Evolutionary conservation across 73 alveolate genomes (phyloP).

Genomic region (Paramecium sexaurelia): DNA sequence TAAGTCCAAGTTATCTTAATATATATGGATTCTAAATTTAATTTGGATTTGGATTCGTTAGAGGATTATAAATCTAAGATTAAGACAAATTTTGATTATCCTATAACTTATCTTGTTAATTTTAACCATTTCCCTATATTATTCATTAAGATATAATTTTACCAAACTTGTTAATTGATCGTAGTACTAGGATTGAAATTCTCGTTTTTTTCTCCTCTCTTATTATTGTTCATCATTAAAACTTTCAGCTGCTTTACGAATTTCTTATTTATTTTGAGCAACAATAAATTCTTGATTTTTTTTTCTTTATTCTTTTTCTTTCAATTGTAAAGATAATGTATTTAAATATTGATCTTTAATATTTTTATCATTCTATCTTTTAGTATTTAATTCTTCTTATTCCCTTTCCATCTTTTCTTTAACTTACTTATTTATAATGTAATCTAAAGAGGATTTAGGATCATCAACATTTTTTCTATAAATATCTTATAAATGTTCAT

Average conservation of each 20-base stretch:
- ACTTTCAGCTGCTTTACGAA: neutral
- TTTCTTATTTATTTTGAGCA: neutral
- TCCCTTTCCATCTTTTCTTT: neutral
- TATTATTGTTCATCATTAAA: neutral
- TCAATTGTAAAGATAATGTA: neutral
- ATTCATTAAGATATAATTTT: neutral
- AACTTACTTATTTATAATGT: neutral
- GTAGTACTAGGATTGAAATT: neutral
- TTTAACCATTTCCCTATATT: neutral
- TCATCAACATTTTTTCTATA: slow-evolving; percentile 6
- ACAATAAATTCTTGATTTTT: neutral
- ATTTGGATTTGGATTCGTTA: slow-evolving; percentile 49
- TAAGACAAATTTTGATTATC: neutral
- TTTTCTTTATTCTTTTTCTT: slow-evolving; percentile 14
- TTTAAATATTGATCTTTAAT: neutral
- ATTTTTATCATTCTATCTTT: neutral
- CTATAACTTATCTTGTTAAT: neutral
- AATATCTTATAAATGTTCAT: neutral
- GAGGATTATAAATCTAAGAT: slow-evolving; percentile 30
- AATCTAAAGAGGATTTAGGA: neutral
- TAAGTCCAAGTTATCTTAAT: neutral
- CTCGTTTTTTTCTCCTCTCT: neutral
- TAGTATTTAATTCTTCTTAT: neutral
- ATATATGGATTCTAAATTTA: slow-evolving; percentile 21
- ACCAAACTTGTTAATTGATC: neutral